Conservation (phyloP, 1,284 basidiomycete species). For the Xerocomus cyaneibrunnescens region DNA sequence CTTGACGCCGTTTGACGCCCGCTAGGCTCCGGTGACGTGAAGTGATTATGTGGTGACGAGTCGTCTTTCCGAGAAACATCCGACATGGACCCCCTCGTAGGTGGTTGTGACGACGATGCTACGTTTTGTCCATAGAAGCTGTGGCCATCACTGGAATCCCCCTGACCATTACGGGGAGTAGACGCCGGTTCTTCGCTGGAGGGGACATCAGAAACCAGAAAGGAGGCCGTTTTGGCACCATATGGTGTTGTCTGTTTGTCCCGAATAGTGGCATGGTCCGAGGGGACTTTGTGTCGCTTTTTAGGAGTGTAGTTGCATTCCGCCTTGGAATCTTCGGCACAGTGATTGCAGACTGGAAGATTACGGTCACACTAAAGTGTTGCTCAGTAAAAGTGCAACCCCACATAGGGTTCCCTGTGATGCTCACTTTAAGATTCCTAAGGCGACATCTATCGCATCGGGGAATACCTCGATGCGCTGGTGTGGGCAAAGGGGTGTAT, state of each 20-base stretch:
- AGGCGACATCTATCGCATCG: constrained; percentile 66
- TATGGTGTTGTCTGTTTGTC: constrained; percentile 43
- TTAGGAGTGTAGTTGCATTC: constrained; percentile 70
- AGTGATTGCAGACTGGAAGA: constrained; percentile 68
- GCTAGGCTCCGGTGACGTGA: constrained; percentile 28
- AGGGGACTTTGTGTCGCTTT: constrained; percentile 56
- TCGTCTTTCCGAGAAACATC: constrained; percentile 23
- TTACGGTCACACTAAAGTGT: constrained; percentile 59
- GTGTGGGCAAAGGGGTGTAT: constrained; percentile 70
- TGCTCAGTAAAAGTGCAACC: constrained; percentile 7
- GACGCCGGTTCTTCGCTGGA: constrained; percentile 31
- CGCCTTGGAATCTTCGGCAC: constrained; percentile 47
- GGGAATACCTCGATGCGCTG: constrained; percentile 71
- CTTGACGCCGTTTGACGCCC: constrained; percentile 18
- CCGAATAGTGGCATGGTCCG: constrained; percentile 43
- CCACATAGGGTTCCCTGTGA: neutral
- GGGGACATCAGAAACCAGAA: constrained; percentile 46
- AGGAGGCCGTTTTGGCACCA: constrained; percentile 50
- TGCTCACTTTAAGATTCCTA: constrained; percentile 61
- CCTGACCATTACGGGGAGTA: constrained; percentile 18
- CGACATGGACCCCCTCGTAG: constrained; percentile 23
- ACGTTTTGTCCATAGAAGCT: constrained; percentile 41
- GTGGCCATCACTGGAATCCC: constrained; percentile 33
- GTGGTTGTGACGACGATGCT: constrained; percentile 33
- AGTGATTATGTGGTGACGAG: constrained; percentile 16